Evolutionary conservation across 306 rosid species (phyloP).

Genomic region (Begonia peltatifolia): DNA sequence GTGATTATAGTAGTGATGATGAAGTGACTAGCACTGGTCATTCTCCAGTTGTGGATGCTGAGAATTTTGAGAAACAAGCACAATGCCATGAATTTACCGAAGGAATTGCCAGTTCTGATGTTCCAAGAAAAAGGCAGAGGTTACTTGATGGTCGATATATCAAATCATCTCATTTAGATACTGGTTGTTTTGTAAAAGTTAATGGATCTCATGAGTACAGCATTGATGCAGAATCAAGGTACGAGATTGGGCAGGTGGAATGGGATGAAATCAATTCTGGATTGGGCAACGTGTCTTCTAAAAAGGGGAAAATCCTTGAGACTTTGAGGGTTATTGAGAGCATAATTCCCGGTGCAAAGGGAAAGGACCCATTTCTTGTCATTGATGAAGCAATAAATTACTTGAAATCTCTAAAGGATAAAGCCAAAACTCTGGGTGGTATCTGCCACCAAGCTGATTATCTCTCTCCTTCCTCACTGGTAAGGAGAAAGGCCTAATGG

Average conservation of each 20-base stretch:
- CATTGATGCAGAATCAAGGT: constrained; percentile 44
- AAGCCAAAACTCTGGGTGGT: constrained; percentile 30
- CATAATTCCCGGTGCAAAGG: constrained; percentile 67
- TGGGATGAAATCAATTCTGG: constrained; percentile 13
- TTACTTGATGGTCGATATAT: constrained; percentile 25
- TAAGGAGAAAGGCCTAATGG: constrained; percentile 18
- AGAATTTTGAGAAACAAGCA: constrained; percentile 20
- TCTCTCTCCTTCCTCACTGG: constrained; percentile 4
- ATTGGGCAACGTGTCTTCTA: constrained; percentile 18
- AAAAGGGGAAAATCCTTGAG: constrained; percentile 41
- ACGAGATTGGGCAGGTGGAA: constrained; percentile 17
- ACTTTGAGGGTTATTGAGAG: constrained; percentile 47
- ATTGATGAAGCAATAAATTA: constrained; percentile 65
- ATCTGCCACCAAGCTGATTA: constrained; percentile 14
- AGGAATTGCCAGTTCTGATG: constrained; percentile 32
- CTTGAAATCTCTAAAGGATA: constrained; percentile 45
- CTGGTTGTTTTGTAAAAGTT: constrained; percentile 25
- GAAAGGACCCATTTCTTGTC: constrained; percentile 52
- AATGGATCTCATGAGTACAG: constrained; percentile 15
- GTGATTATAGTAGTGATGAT: constrained; percentile 32
- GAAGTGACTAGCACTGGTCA: constrained; percentile 64
- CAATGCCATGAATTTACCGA: constrained; percentile 21
- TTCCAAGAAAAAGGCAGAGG: constrained; percentile 55
- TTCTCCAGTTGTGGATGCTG: constrained; percentile 34
- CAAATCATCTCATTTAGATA: constrained; percentile 20